These are phyloP conservation scores for Phytopythium helicoides DNA, from an alignment of 352 stramenopile genomes.

Conservation along the genomic window DNA sequence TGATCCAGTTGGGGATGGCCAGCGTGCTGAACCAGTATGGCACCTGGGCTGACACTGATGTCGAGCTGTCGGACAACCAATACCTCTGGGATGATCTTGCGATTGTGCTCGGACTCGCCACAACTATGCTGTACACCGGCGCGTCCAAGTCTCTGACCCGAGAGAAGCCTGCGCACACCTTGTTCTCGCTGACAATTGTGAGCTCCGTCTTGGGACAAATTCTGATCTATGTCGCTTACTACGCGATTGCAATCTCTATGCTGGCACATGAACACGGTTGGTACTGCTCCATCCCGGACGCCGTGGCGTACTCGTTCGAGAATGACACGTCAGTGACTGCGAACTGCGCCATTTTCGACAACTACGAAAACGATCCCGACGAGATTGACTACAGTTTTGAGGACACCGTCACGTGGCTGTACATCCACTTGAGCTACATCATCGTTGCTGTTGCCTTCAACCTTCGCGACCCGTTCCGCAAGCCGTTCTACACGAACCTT, in stretches of 20 bases:
- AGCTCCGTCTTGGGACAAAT: conserved; percentile 51
- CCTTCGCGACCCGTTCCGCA: conserved; percentile 36
- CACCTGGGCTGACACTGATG: conserved; percentile 21
- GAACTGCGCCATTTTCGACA: too few species aligned
- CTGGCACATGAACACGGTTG: conserved; percentile 23
- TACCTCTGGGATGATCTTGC: conserved; percentile 57
- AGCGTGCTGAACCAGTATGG: too few species aligned
- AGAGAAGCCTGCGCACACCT: conserved; percentile 36
- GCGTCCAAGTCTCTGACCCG: conserved; percentile 26
- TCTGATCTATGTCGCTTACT: conserved; percentile 41
- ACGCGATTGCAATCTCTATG: conserved; percentile 31
- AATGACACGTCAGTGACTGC: too few species aligned
- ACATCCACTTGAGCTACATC: conserved; percentile 39
- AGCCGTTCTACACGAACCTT: conserved; percentile 36
- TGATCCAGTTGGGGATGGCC: conserved; percentile 51
- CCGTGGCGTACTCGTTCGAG: too few species aligned
- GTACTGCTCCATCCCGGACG: conserved; percentile 44
- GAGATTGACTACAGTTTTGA: conserved; percentile 28
- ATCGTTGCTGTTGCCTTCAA: conserved; percentile 43
- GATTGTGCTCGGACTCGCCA: conserved; percentile 47
- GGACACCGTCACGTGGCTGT: conserved; percentile 42
- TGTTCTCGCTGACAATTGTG: conserved; percentile 48
- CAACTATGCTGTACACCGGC: conserved; percentile 54
- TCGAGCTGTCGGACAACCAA: conserved; percentile 61
- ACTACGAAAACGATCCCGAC: conserved; percentile 22